These are phyloP conservation scores for Ogataea siamensis DNA, from an alignment of 805 yeast species.

Conservation along the genomic window DNA sequence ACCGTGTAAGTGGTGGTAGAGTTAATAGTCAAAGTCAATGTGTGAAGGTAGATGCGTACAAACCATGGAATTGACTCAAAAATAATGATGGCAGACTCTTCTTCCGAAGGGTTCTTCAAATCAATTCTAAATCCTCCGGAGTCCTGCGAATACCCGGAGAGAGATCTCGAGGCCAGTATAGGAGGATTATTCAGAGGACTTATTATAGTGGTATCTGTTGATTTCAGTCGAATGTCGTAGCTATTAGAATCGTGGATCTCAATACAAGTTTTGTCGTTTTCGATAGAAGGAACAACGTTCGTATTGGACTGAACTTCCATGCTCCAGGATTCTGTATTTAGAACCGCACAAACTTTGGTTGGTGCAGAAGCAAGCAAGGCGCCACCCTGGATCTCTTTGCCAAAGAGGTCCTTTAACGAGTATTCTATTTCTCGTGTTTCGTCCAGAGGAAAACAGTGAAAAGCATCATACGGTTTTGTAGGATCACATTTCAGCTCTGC, in stretches of 20 bases:
- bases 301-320: slow-evolving; percentile 14
- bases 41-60: slow-evolving; percentile 76
- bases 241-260: slow-evolving; percentile 21
- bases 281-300: neutral
- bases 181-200: slow-evolving; percentile 51
- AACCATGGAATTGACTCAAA: slow-evolving; percentile 93
- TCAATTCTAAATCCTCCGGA: slow-evolving; percentile 84
- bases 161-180: slow-evolving; percentile 72
- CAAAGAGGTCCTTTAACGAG: slow-evolving; percentile 65
- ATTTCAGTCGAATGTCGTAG: slow-evolving; percentile 40
- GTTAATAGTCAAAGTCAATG: slow-evolving; percentile 44
- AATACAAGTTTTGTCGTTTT: slow-evolving; percentile 23
- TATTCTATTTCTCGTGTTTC: slow-evolving; percentile 47
- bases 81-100: slow-evolving; percentile 52
- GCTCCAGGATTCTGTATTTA: slow-evolving; percentile 45
- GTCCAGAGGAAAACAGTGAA: slow-evolving; percentile 77
- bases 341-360: slow-evolving; percentile 44
- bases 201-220: slow-evolving; percentile 46
- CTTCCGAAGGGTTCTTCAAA: slow-evolving; percentile 60
- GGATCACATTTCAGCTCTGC: slow-evolving; percentile 72
- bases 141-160: slow-evolving; percentile 90
- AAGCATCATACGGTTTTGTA: slow-evolving; percentile 53
- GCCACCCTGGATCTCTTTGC: slow-evolving; percentile 61
- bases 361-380: slow-evolving; percentile 51
- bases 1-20: slow-evolving; percentile 23